Evolutionary conservation across 768 basidiomycete genomes (phyloP).

Genomic region (Postia placenta): DNA sequence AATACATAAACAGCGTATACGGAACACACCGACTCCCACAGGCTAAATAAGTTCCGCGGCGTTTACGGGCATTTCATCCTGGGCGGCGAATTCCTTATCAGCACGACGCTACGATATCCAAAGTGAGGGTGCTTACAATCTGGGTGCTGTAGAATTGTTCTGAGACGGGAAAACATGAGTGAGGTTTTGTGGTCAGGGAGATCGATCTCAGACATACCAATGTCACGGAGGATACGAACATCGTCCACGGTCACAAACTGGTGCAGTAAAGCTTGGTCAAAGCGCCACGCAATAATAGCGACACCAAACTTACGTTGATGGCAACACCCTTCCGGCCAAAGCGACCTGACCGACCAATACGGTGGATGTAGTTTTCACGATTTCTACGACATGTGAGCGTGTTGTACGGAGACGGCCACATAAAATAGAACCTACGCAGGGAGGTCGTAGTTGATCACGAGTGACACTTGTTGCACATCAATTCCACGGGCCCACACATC

Average conservation of each 20-base stretch:
- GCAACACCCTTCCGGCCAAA: slow-evolving; percentile 99
- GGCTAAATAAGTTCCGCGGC: slow-evolving; percentile 89
- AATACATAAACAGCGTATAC: slow-evolving; percentile 14
- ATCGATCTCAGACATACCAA: slow-evolving; percentile 60
- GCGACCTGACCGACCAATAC: slow-evolving; percentile 97
- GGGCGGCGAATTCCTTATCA: slow-evolving; percentile 22
- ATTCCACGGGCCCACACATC: slow-evolving; percentile 98
- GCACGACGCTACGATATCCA: not conserved
- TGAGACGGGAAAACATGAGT: slow-evolving; percentile 21
- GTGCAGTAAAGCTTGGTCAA: not conserved
- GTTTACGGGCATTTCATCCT: slow-evolving; percentile 99
- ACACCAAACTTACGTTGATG: slow-evolving; percentile 77
- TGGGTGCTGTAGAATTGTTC: slow-evolving; percentile 97
- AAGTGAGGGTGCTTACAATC: slow-evolving; percentile 49
- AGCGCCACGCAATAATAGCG: no score
- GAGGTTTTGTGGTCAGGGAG: not conserved
- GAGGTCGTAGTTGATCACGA: slow-evolving; percentile 96
- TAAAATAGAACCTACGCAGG: slow-evolving; percentile 66
- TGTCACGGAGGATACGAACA: slow-evolving; percentile 94
- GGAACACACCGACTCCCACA: no score
- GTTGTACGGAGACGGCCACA: not conserved
- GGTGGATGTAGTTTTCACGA: slow-evolving; percentile 99
- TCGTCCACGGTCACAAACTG: slow-evolving; percentile 94
- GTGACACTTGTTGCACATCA: slow-evolving; percentile 95
- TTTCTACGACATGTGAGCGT: slow-evolving; percentile 42